A percentile compares a stretch with the other conserved stretches of the same genome.
Evolutionary conservation across 1,139 yeast species (phyloP).

Genomic region (Geotrichum macrosporum): DNA sequence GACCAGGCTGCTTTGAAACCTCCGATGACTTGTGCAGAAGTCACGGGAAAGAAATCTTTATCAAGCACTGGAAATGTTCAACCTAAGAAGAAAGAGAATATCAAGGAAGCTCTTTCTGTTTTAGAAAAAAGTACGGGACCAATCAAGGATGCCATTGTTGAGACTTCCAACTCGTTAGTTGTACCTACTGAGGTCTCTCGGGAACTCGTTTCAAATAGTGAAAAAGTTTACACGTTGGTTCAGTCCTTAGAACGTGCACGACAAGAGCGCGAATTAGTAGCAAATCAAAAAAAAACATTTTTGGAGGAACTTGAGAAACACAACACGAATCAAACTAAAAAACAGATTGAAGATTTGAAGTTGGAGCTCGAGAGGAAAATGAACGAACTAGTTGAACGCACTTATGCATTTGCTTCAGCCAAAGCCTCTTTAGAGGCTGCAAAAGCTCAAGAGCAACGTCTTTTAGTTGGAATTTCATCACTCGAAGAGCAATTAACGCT

Average conservation of each 20-base stretch:
- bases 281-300: background rate
- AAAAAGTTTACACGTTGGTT: background rate
- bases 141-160: background rate
- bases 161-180: background rate
- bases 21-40: background rate
- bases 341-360: slow-evolving; percentile 19
- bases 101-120: background rate
- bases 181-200: background rate
- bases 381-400: slow-evolving; percentile 19
- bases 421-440: slow-evolving; percentile 12
- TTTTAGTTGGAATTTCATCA: background rate
- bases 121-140: background rate
- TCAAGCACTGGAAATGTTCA: background rate
- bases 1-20: background rate
- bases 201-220: background rate
- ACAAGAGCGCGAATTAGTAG: background rate
- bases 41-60: background rate
- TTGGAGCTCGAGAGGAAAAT: slow-evolving; percentile 22
- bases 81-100: background rate
- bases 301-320: slow-evolving; percentile 12
- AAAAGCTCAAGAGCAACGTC: slow-evolving; percentile 9
- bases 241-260: slow-evolving; percentile 7
- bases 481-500: slow-evolving; percentile 8
- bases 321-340: slow-evolving; percentile 1
- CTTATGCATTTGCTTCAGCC: slow-evolving; percentile 9